Conservation (phyloP, 345 rosid species). For the Nephelium lappaceum region DNA sequence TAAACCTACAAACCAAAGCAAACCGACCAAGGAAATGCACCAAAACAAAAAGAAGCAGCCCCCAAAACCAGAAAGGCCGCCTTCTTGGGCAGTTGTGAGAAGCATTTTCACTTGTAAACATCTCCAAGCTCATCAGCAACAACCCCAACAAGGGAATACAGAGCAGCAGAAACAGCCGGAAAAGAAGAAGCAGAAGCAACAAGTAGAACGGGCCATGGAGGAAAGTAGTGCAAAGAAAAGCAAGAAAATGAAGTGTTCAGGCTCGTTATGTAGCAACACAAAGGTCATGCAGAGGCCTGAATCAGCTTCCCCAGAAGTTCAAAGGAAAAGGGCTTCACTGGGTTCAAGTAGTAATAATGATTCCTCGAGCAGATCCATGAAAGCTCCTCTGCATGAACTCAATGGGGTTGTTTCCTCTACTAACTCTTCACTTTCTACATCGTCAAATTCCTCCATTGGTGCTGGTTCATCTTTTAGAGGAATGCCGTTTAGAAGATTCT, state of each 20-base stretch:
- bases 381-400: constrained; percentile 47
- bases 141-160: constrained; percentile 29
- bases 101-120: constrained; percentile 55
- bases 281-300: constrained; percentile 60
- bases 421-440: constrained; percentile 44
- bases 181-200: constrained; percentile 16
- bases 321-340: constrained; percentile 42
- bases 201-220: constrained; percentile 33
- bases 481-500: constrained; percentile 69
- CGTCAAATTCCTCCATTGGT: constrained; percentile 38
- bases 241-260: constrained; percentile 80
- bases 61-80: constrained; percentile 38
- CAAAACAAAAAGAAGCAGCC: constrained; percentile 37
- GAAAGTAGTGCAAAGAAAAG: constrained; percentile 44
- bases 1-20: constrained; percentile 35
- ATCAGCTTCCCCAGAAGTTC: constrained; percentile 44
- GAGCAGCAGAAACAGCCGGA: constrained; percentile 23
- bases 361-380: constrained; percentile 57
- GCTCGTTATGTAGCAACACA: constrained; percentile 78
- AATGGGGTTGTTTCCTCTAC: constrained; percentile 42
- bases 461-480: constrained; percentile 47
- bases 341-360: constrained; percentile 23
- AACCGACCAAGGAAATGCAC: constrained; percentile 36
- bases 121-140: constrained; percentile 35
- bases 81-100: constrained; percentile 60